These are phyloP conservation scores for Carallia brachiata DNA, from an alignment of 345 rosid species.

Conservation along the genomic window DNA sequence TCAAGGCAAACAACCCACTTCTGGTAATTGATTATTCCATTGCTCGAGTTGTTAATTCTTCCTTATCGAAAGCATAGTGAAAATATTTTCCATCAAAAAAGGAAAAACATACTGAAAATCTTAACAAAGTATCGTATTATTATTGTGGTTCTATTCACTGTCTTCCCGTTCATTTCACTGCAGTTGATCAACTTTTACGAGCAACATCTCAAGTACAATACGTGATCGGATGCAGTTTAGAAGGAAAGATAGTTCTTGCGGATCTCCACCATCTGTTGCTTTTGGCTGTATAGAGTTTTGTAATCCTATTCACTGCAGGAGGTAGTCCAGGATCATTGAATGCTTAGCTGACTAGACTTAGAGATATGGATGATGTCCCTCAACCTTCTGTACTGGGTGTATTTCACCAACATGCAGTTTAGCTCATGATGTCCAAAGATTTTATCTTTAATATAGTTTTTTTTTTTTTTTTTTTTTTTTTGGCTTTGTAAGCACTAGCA, in stretches of 20 bases:
- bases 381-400: slow-evolving; percentile 4
- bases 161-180: slow-evolving; percentile 1
- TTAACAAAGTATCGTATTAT: background rate
- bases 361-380: slow-evolving; percentile 12
- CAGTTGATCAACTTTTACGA: slow-evolving; percentile 92
- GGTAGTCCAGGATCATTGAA: slow-evolving; percentile 9
- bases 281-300: slow-evolving; percentile 23
- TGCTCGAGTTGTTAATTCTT: background rate
- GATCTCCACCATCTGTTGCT: slow-evolving; percentile 7
- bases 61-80: background rate
- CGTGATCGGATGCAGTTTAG: slow-evolving; percentile 7
- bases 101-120: background rate
- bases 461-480: too few relatives aligned
- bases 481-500: too few relatives aligned
- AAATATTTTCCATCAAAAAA: too few relatives aligned
- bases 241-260: slow-evolving; percentile 4
- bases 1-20: slow-evolving; percentile 82
- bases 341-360: background rate
- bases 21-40: slow-evolving; percentile 50
- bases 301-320: slow-evolving; percentile 23
- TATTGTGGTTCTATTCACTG: background rate
- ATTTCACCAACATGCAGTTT: background rate
- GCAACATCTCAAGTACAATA: slow-evolving; percentile 80
- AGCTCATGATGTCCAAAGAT: too few relatives aligned
- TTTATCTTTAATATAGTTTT: too few relatives aligned